phyloP scores from a whole-genome alignment of 371 early-diverging fungal species.

The Dinochytrium kinnereticum region DNA sequence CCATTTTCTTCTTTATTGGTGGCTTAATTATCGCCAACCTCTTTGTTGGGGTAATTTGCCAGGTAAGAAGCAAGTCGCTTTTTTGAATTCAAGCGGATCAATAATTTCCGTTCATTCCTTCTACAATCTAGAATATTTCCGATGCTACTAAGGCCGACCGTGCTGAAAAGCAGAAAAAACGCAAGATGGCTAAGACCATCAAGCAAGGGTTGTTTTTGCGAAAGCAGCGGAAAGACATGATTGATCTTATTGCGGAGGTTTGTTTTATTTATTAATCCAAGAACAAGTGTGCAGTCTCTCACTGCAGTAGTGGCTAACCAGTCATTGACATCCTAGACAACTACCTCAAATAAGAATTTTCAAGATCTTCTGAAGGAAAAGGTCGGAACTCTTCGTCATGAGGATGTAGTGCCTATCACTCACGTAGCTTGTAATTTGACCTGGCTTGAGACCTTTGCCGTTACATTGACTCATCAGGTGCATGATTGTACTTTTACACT shows the following conservation, averaged over 20 bases:
- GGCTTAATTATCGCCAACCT: constrained; percentile 50
- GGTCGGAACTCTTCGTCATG: constrained; percentile 48
- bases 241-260: constrained; percentile 44
- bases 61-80: constrained; percentile 24
- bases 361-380: constrained; percentile 44
- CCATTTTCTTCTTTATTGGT: constrained; percentile 43
- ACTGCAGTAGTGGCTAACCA: neutral
- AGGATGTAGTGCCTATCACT: constrained; percentile 46
- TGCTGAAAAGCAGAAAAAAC: constrained; percentile 24
- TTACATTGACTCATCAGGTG: constrained; percentile 40
- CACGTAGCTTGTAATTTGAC: constrained; percentile 44
- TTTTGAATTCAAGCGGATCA: neutral
- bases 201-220: constrained; percentile 48
- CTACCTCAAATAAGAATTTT: constrained; percentile 37
- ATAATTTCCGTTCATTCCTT: neutral
- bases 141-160: constrained; percentile 47
- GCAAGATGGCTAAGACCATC: constrained; percentile 32
- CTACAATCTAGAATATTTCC: constrained; percentile 41
- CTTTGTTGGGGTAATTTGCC: constrained; percentile 53
- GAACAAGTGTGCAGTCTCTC: too few relatives aligned
- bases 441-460: constrained; percentile 53
- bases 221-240: constrained; percentile 47
- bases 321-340: neutral
- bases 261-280: too few relatives aligned
- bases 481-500: neutral